Base-by-base conservation (phyloP, 1,139 yeast species). In the Saccharomyces pastorianus region DNA sequence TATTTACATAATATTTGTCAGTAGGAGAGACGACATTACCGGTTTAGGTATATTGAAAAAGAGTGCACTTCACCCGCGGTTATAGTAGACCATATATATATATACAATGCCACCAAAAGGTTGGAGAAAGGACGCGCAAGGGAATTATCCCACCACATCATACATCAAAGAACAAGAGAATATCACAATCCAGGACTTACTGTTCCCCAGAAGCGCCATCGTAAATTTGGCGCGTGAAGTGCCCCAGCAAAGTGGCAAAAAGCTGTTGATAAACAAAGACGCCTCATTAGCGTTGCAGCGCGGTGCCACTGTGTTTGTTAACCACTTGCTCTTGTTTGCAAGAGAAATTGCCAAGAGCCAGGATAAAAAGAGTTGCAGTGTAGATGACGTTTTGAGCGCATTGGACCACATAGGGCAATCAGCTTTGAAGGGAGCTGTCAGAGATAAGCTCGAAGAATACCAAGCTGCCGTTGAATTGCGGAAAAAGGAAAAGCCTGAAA, bases 61-160 rank as follows among this genome's bases (percentile, higher is more conserved):
- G 23, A 20, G 23, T 20, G 23, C 23, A 20, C 23, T 20, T 20
- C 23, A 20, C 23, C 23, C 3, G 23, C 23, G 23, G 23, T 17
- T 38, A 17, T 11, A 38, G 6, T 38, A 38, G 44, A 38, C 4
- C 44, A 38, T 17, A 38, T 17, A 38, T 11, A 13, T 34, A 5
- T 38, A 38, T 17, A 8, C 25, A 38, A 85, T 85, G 93, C 90
- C 93, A 58, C 90, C 90, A 65, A 85, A 85, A 69, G 89, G 90
- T 48, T 84, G 89, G 90, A 83, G 87, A 73, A 85, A 84, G 66
- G 85, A 82, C 64, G 82, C 85, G 1, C 88, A 83, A 53, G 88
- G 86, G 6, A 77, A 80, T 46, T 80, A 77, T 58, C 84, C 84
- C 1, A 74, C 74, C n/a, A 64, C 68, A 1, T 65, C 70, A 2